These are phyloP conservation scores for Xylariaceae sp. DNA, from an alignment of 2,329 filamentous ascomycete species.

Conservation along the genomic window DNA sequence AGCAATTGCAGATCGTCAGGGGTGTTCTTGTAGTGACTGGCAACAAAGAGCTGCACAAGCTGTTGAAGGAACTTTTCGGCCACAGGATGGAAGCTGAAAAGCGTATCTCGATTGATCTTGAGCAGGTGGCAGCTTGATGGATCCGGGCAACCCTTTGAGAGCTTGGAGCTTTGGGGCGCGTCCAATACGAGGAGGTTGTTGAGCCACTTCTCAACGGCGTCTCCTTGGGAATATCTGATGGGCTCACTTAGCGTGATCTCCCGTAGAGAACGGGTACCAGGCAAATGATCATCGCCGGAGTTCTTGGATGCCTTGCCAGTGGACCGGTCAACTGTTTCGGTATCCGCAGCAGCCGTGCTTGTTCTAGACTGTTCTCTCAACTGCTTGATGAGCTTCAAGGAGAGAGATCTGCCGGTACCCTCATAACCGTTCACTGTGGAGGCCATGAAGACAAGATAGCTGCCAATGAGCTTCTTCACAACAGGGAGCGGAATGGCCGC, in stretches of 20 bases:
- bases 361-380: constrained; percentile 85
- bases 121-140: constrained; percentile 87
- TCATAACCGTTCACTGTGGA: constrained; percentile 99
- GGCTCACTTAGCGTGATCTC: constrained; percentile 93
- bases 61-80: constrained; percentile 96
- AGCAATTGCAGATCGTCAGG: constrained; percentile 98
- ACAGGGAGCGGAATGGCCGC: constrained; percentile 92
- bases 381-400: constrained; percentile 94
- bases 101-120: constrained; percentile 90
- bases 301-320: constrained; percentile 69
- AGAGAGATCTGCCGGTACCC: constrained; percentile 89
- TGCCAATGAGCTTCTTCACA: constrained; percentile 89
- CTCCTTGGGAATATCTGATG: constrained; percentile 87
- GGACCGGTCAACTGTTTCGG: constrained; percentile 68
- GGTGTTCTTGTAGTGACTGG: constrained; percentile 94
- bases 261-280: constrained; percentile 71
- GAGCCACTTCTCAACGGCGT: constrained; percentile 92
- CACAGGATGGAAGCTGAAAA: constrained; percentile 96
- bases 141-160: constrained; percentile 77
- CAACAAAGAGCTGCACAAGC: constrained; percentile 96
- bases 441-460: constrained; percentile 97
- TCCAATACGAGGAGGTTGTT: constrained; percentile 92
- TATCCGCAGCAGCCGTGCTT: constrained; percentile 46
- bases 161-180: constrained; percentile 74
- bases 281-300: constrained; percentile 47